Evolutionary conservation across 2,329 filamentous ascomycete species (phyloP).

Genomic region (Fusarium sacchari): DNA sequence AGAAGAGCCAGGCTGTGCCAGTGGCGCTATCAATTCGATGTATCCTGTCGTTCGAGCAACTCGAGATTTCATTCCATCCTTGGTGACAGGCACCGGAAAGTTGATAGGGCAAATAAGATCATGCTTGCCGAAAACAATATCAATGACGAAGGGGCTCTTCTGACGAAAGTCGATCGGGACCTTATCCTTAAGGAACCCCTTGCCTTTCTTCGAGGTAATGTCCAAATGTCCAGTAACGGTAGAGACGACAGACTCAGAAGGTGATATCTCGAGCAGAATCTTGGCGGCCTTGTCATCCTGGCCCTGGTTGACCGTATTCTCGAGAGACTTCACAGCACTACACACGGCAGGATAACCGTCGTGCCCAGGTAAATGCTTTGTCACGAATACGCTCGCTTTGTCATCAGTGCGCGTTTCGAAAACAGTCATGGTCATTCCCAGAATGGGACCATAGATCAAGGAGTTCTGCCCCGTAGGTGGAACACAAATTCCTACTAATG

Average conservation of each 20-base stretch:
- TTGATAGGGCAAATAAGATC: slow-evolving; percentile 47
- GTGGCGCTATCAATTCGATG: slow-evolving; percentile 55
- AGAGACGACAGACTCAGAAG: slow-evolving; percentile 44
- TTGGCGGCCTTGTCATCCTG: slow-evolving; percentile 34
- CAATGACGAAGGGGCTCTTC: slow-evolving; percentile 52
- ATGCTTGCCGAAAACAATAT: slow-evolving; percentile 52
- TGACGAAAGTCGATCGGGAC: slow-evolving; percentile 51
- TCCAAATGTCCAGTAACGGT: slow-evolving; percentile 54
- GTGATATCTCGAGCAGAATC: slow-evolving; percentile 47
- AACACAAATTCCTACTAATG: slow-evolving; percentile 48
- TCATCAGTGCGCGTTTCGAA: slow-evolving; percentile 48
- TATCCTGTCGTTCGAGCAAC: slow-evolving; percentile 57
- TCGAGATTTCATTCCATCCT: slow-evolving; percentile 49
- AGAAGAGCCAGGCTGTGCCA: slow-evolving; percentile 40
- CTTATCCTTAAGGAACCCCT: slow-evolving; percentile 51
- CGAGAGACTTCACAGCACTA: slow-evolving; percentile 35
- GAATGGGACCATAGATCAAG: slow-evolving; percentile 34
- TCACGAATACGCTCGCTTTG: slow-evolving; percentile 48
- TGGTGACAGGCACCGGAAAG: slow-evolving; percentile 54
- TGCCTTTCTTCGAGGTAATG: slow-evolving; percentile 50
- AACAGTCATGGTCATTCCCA: slow-evolving; percentile 45
- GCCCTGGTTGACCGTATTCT: slow-evolving; percentile 24
- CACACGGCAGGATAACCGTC: slow-evolving; percentile 41
- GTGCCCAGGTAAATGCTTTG: slow-evolving; percentile 51
- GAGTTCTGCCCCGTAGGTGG: slow-evolving; percentile 40